These are phyloP conservation scores for Coprinopsis strossmayeri DNA, from an alignment of 768 basidiomycete species.

Conservation along the genomic window DNA sequence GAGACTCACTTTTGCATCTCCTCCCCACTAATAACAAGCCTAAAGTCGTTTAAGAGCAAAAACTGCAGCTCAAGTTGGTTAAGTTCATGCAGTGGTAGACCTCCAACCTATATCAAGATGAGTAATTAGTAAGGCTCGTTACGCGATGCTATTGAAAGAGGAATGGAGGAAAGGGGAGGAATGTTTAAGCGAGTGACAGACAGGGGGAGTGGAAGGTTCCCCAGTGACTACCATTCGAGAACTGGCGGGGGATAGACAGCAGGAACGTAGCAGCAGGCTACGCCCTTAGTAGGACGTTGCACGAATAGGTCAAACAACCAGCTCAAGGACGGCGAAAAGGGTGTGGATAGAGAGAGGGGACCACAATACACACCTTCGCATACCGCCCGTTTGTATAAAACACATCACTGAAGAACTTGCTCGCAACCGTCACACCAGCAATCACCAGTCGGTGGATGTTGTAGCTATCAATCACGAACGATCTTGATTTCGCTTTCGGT, in stretches of 20 bases:
- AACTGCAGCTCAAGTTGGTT: conserved; percentile 98
- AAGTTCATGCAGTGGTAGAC: conserved; percentile 84
- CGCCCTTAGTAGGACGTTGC: no score
- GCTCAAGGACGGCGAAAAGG: no score
- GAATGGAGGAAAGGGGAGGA: no score
- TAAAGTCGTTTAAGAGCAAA: conserved; percentile 92
- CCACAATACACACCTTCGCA: conserved; percentile 89
- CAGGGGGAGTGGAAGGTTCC: not conserved
- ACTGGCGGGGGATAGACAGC: no score
- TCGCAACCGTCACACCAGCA: conserved; percentile 97
- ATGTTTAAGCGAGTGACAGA: no score
- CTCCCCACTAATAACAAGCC: conserved; percentile 75
- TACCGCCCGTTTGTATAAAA: conserved; percentile 99
- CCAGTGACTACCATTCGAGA: no score
- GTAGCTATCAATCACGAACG: conserved; percentile 92
- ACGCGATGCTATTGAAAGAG: no score
- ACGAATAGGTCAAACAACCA: no score
- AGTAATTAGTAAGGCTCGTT: no score
- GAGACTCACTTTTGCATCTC: conserved; percentile 70
- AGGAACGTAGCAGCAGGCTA: no score
- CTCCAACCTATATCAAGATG: conserved; percentile 92
- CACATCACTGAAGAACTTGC: conserved; percentile 97
- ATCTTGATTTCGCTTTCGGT: conserved; percentile 27
- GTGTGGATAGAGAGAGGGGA: no score
- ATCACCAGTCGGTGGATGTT: conserved; percentile 97